These are phyloP conservation scores for Colletotrichum truncatum DNA, from an alignment of 2,329 filamentous ascomycete genomes.

Conservation along the genomic window DNA sequence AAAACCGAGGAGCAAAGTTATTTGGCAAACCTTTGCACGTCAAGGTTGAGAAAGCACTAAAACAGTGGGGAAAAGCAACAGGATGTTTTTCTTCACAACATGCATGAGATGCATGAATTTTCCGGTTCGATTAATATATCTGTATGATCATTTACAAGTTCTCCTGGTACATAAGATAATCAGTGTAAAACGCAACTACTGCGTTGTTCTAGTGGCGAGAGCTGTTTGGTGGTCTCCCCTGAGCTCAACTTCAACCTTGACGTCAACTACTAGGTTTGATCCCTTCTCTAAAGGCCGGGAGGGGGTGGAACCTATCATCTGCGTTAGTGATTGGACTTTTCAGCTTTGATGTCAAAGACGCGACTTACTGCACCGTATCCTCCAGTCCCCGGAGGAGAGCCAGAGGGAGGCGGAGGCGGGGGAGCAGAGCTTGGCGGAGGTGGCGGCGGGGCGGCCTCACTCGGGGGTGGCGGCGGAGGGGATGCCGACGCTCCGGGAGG, in stretches of 20 bases:
- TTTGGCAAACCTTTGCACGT: too few relatives aligned
- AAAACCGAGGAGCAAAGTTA: too few relatives aligned
- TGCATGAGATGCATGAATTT: background rate
- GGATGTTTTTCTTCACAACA: too few relatives aligned
- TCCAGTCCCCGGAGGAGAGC: slow-evolving; percentile 59
- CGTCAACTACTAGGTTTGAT: background rate
- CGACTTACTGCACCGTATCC: slow-evolving; percentile 72
- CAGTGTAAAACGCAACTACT: background rate
- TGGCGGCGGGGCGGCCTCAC: slow-evolving; percentile 71
- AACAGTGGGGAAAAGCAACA: too few relatives aligned
- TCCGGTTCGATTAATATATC: slow-evolving; percentile 24
- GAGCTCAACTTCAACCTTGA: background rate
- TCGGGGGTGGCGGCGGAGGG: slow-evolving; percentile 67
- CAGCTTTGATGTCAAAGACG: background rate
- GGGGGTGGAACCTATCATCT: slow-evolving; percentile 63
- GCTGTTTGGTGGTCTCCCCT: too few relatives aligned
- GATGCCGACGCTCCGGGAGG: slow-evolving; percentile 57
- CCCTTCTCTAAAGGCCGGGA: slow-evolving; percentile 55
- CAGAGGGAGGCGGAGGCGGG: slow-evolving; percentile 58
- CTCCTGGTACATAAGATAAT: background rate
- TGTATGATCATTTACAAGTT: slow-evolving; percentile 19
- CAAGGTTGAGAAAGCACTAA: too few relatives aligned
- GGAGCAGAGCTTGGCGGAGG: slow-evolving; percentile 65
- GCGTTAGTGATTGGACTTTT: slow-evolving; percentile 4
- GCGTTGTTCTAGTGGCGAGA: too few relatives aligned